Conservation (phyloP, 306 rosid species). For the Gastrolobium bilobum region DNA sequence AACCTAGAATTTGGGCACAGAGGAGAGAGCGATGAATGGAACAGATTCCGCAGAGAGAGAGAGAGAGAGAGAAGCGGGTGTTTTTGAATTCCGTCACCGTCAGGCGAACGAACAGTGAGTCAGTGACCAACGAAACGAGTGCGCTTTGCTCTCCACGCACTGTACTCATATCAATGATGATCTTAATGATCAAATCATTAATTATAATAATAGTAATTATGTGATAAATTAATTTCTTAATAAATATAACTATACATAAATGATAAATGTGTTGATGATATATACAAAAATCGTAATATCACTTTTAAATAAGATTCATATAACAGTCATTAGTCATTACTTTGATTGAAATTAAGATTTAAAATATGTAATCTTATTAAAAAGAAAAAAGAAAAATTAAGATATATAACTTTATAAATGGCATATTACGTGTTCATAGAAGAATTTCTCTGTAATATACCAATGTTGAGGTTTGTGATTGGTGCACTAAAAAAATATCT, state of each 20-base stretch:
- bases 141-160: slow-evolving; percentile 40
- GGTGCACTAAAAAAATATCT: slow-evolving; percentile 44
- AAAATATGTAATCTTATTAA: no score
- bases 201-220: no score
- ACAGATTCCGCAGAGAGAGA: slow-evolving; percentile 42
- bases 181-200: no score
- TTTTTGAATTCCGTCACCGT: slow-evolving; percentile 66
- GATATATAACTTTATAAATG: neutral
- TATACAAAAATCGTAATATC: neutral
- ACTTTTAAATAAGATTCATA: neutral
- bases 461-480: slow-evolving; percentile 35
- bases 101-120: slow-evolving; percentile 58
- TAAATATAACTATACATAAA: no score
- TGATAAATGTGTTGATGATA: no score
- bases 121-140: slow-evolving; percentile 56
- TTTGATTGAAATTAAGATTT: neutral
- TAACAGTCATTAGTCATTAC: neutral
- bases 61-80: slow-evolving; percentile 43
- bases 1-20: slow-evolving; percentile 27
- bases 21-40: slow-evolving; percentile 29
- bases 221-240: no score
- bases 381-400: neutral
- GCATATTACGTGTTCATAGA: slow-evolving; percentile 11
- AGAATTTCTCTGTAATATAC: slow-evolving; percentile 22
- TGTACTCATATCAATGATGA: neutral